phyloP scores from a whole-genome alignment of 495 filamentous ascomycete genomes.

The Paragyromitra xinjiangensis region DNA sequence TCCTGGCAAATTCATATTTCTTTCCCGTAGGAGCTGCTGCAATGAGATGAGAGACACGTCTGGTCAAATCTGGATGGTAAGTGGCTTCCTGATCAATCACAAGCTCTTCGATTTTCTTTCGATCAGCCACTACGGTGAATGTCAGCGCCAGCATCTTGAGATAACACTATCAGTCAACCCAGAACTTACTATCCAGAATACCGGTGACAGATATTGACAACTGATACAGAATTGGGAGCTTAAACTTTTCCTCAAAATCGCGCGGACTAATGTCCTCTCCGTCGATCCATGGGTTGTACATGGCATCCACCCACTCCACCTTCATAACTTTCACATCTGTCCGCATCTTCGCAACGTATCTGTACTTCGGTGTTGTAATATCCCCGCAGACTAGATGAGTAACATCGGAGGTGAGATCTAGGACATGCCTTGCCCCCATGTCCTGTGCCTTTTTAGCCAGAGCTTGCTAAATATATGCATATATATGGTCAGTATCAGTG shows the following conservation, averaged over 20 bases:
- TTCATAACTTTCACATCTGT: conserved; percentile 82
- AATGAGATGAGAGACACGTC: conserved; percentile 84
- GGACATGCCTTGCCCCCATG: conserved; percentile 85
- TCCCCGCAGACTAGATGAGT: conserved; percentile 94
- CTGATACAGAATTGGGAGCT: conserved; percentile 68
- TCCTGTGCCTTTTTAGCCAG: conserved; percentile 74
- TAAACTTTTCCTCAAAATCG: conserved; percentile 70
- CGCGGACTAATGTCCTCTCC: conserved; percentile 80
- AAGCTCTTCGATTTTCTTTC: conserved; percentile 72
- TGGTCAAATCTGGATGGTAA: conserved; percentile 87
- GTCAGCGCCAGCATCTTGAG: conserved; percentile 22
- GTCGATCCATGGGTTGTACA: conserved; percentile 81
- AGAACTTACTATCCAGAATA: conserved; percentile 78
- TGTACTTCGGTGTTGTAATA: conserved; percentile 88
- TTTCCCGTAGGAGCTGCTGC: conserved; percentile 78
- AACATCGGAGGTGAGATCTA: conserved; percentile 93
- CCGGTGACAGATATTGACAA: conserved; percentile 88
- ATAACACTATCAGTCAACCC: background rate
- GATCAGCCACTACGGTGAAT: conserved; percentile 66
- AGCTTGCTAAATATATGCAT: conserved; percentile 68
- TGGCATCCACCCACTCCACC: conserved; percentile 82
- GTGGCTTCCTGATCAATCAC: conserved; percentile 75
- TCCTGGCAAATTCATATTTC: conserved; percentile 85
- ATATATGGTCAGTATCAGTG: conserved; percentile 38
- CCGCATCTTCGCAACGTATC: conserved; percentile 88